These are phyloP conservation scores for Trypanosoma cruzi DNA, from an alignment of 208 protist species.

Conservation along the genomic window DNA sequence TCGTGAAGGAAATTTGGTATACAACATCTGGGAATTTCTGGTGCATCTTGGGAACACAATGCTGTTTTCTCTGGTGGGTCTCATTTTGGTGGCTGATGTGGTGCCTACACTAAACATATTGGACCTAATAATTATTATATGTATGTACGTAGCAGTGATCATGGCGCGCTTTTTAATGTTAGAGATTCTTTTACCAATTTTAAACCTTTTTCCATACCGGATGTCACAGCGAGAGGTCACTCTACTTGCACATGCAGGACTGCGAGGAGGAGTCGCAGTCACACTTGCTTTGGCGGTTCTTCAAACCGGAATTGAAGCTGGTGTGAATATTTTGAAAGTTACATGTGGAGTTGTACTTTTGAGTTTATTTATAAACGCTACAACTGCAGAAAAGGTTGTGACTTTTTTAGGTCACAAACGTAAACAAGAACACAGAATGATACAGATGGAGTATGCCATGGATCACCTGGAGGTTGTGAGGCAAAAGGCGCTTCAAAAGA, in stretches of 20 bases:
- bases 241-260: conserved; percentile 70
- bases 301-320: conserved; percentile 52
- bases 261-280: conserved; percentile 81
- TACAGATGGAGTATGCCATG: conserved; percentile 68
- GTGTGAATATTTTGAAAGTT: conserved; percentile 63
- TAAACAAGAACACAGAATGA: conserved; percentile 58
- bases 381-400: conserved; percentile 59
- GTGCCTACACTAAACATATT: conserved; percentile 45
- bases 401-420: conserved; percentile 52
- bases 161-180: conserved; percentile 67
- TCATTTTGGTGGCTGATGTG: conserved; percentile 80
- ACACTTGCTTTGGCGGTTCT: conserved; percentile 76
- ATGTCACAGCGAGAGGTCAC: conserved; percentile 50
- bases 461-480: conserved; percentile 39
- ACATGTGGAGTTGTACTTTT: conserved; percentile 79
- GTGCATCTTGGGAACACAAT: conserved; percentile 88
- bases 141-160: conserved; percentile 71
- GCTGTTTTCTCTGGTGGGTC: conserved; percentile 86
- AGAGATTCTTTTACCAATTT: conserved; percentile 59
- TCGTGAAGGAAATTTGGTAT: conserved; percentile 70
- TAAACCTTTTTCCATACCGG: conserved; percentile 70
- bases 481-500: conserved; percentile 45
- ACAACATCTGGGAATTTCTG: conserved; percentile 85
- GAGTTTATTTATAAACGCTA: conserved; percentile 74
- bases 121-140: conserved; percentile 61